Evolutionary conservation across 768 basidiomycete genomes (phyloP), one percentile per base, ranked within the genome.

Genomic region (Hysterangium stoloniferum): DNA sequence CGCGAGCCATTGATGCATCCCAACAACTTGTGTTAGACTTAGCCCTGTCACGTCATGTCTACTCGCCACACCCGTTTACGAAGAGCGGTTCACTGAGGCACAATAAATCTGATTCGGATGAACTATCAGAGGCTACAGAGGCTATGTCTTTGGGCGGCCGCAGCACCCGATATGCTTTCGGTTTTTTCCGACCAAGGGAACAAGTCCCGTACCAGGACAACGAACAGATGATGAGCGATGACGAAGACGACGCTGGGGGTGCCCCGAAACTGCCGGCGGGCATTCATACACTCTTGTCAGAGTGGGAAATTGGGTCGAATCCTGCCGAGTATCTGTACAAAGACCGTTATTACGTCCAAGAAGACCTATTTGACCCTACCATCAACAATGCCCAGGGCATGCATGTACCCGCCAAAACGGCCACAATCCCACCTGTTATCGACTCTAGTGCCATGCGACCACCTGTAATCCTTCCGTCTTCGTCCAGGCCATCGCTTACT

Each of bases 21-120:
- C 76, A 84, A 52, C 76, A 83, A 57, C 61, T 90, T 2, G 71
- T 75, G 19, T 56, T 84, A 32, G 86, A 90, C 62, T 67, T 89
- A 29, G 64, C 69, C 13, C 66, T 89, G 28, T 79, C 84, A 1
- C 65, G 64, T 4, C 71, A 80, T 55, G 67, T 84, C 15, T 84
- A 76, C 57, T 78, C 80, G 12, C 60, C 71, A 3, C 68, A 65
- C 6, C 57, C 71, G 8, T 65, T 81, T 46, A 50, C 64, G 4
- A 63, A 64, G 40, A 49, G 51, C 9, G 59, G 62, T 22, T 47
- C 56, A n/a, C n/a, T n/a, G n/a, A n/a, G 66, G 41, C 61, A 65
- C 15, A 54, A 55, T 13, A 55, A 83, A 20, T 78, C 79, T n/a
- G n/a, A n/a, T n/a, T 25, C 40, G 8, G 43, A 53, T 19, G 20